Evolutionary conservation across 106 monocot genomes (phyloP), one percentile per base, ranked within the genome.

Genomic region (Xerophyta viscosa): DNA sequence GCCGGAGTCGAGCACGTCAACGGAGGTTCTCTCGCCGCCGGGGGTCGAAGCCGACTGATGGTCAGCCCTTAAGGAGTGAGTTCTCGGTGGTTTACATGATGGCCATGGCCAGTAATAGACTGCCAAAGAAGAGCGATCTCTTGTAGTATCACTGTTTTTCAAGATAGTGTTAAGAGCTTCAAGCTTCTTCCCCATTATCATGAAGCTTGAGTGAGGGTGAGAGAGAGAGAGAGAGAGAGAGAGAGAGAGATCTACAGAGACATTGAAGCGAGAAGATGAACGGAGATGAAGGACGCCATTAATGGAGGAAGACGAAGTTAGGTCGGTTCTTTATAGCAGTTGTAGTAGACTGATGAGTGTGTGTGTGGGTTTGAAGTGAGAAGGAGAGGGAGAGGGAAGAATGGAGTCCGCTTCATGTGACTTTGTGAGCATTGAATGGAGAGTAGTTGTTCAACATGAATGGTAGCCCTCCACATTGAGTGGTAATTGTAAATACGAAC

Each of bases 81-180:
- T 76, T n/a, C 36, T 64, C 8, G 65, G 72, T 12, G 72, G 54
- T 2, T 52, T 77, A 48, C 77, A 77, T 26, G 73, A 77, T 43
- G 82, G 70, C 66, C 69, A 83, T 0, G 49, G 24, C 70, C 62
- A 63, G 6, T 55, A 2, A 25, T 49, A 13, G 20, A 26, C 31
- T 6, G 28, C 10, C 1, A 41, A 23, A 13, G 65, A 43, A 47
- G 51, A 37, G 22, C 31, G 12, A n/a, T n/a, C n/a, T n/a, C n/a
- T n/a, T n/a, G n/a, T n/a, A n/a, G n/a, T n/a, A n/a, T n/a, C n/a
- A n/a, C n/a, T n/a, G n/a, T n/a, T n/a, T n/a, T n/a, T n/a, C n/a
- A n/a, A n/a, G n/a, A n/a, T n/a, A n/a, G n/a, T n/a, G n/a, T n/a
- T n/a, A n/a, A n/a, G n/a, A n/a, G n/a, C 46, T 1, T 42, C 27